Evolutionary conservation across 345 rosid genomes (phyloP).

Genomic region (Erucastrum elatum): DNA sequence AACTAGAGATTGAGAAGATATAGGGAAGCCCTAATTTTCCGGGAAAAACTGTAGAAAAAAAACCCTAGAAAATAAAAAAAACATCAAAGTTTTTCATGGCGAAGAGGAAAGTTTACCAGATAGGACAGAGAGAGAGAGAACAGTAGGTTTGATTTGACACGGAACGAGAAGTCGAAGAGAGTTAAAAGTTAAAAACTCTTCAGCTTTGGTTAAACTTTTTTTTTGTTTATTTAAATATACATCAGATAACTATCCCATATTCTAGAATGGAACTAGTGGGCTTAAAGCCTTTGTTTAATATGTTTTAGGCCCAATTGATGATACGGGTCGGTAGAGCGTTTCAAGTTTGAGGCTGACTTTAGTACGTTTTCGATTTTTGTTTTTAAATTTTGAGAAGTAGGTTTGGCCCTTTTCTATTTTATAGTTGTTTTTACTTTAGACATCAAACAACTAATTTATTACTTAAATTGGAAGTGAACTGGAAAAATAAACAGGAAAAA

Average conservation of each 20-base stretch:
- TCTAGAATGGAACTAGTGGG: neutral
- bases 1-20: neutral
- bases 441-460: too few relatives aligned
- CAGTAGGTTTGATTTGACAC: conserved; percentile 42
- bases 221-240: neutral
- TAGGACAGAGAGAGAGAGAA: conserved; percentile 26
- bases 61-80: conserved; percentile 17
- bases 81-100: conserved; percentile 22
- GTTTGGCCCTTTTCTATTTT: too few relatives aligned
- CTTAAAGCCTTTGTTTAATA: neutral
- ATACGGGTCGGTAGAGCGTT: neutral
- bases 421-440: too few relatives aligned
- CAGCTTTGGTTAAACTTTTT: conserved; percentile 12
- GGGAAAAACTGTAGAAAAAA: conserved; percentile 9
- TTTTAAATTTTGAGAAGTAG: too few relatives aligned
- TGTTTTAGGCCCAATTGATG: neutral
- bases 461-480: too few relatives aligned
- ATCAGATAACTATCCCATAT: neutral
- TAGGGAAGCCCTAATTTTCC: conserved; percentile 12
- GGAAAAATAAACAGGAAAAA: too few relatives aligned
- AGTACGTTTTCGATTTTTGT: neutral
- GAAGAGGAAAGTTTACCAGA: conserved; percentile 39
- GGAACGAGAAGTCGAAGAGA: conserved; percentile 17
- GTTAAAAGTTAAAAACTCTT: conserved; percentile 33
- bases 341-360: neutral